A percentile compares a stretch with the other conserved stretches of the same genome.
These are phyloP conservation scores for Puccinia novopanici DNA, from an alignment of 1,284 basidiomycete species.

Conservation along the genomic window DNA sequence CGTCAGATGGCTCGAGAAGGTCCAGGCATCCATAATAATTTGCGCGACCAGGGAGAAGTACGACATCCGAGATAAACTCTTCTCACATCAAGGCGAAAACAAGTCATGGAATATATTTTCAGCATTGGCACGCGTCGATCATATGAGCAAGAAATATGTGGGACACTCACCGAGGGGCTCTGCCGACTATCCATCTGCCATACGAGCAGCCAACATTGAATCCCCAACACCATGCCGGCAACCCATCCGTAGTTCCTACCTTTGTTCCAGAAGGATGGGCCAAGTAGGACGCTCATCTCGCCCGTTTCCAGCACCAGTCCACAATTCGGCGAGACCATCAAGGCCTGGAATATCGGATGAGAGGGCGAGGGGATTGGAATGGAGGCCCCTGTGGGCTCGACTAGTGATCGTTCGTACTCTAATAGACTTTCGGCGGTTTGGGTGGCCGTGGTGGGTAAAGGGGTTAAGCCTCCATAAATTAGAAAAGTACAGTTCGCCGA, in stretches of 20 bases:
- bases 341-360: constrained; percentile 52
- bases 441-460: constrained; percentile 53
- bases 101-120: background rate
- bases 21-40: constrained; percentile 56
- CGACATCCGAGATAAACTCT: constrained; percentile 55
- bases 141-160: no score
- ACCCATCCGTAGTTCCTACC: constrained; percentile 55
- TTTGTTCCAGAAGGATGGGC: constrained; percentile 55
- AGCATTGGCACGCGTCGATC: no score
- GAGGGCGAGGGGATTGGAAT: constrained; percentile 53
- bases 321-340: constrained; percentile 58
- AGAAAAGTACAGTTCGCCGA: constrained; percentile 56
- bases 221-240: constrained; percentile 54
- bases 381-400: constrained; percentile 55
- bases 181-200: constrained; percentile 58
- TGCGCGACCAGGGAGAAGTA: constrained; percentile 56
- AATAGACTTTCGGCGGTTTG: constrained; percentile 52
- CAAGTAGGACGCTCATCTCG: constrained; percentile 52
- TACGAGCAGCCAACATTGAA: constrained; percentile 56
- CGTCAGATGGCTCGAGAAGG: background rate
- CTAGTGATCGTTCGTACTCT: constrained; percentile 56
- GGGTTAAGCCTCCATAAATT: constrained; percentile 56
- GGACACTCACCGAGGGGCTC: constrained; percentile 54
- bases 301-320: constrained; percentile 55
- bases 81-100: background rate